These are phyloP conservation scores for Mortierella sp. DNA, from an alignment of 371 early-diverging fungal genomes.

Conservation along the genomic window DNA sequence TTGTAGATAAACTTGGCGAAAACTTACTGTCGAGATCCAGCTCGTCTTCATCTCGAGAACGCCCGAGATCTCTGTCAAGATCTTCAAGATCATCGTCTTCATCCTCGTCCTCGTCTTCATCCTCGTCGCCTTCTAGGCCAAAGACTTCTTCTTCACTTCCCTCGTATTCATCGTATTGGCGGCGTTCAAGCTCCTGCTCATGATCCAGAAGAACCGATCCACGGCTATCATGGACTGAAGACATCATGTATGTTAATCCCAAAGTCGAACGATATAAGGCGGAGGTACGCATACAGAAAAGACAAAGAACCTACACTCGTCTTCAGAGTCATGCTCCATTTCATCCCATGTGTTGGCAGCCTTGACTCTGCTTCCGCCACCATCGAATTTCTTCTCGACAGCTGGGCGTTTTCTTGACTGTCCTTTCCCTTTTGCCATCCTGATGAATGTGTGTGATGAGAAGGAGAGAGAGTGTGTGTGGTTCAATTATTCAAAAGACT, in stretches of 20 bases:
- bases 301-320: constrained; percentile 74
- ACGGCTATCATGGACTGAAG: constrained; percentile 65
- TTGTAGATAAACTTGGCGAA: not conserved
- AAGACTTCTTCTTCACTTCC: constrained; percentile 74
- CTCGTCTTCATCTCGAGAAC: constrained; percentile 56
- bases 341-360: constrained; percentile 83
- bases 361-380: constrained; percentile 57
- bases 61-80: constrained; percentile 26
- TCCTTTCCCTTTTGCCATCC: constrained; percentile 43
- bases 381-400: constrained; percentile 52
- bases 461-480: no score
- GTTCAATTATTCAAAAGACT: no score
- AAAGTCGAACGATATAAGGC: not conserved
- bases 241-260: not conserved
- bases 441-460: no score
- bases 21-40: constrained; percentile 57
- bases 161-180: constrained; percentile 51
- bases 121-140: constrained; percentile 68
- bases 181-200: constrained; percentile 54
- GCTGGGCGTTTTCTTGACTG: constrained; percentile 30
- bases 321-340: constrained; percentile 85
- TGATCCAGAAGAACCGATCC: constrained; percentile 69
- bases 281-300: no score
- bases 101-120: constrained; percentile 57
- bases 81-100: constrained; percentile 60